Percentiles rank a stretch among this genome's conserved stretches.
Conservation (phyloP, 768 basidiomycete species). For the Pleurotus platypus region DNA sequence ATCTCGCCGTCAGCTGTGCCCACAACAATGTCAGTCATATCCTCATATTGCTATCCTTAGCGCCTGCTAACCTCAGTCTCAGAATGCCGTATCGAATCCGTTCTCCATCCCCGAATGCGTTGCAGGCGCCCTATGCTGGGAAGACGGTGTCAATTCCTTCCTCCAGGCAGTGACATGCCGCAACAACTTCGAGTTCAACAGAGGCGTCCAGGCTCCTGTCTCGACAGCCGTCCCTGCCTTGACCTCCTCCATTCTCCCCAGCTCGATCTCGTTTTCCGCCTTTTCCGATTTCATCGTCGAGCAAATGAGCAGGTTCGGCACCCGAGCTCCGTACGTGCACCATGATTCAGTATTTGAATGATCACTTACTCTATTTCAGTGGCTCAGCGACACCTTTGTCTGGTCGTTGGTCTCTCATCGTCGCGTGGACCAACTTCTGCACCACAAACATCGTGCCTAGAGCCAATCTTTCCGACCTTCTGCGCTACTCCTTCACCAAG, state of each 20-base stretch:
- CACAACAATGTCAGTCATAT: constrained; percentile 2
- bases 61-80: not conserved
- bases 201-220: not conserved
- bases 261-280: constrained; percentile 8
- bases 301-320: not conserved
- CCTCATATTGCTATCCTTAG: not conserved
- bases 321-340: no score
- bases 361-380: not conserved
- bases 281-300: constrained; percentile 11
- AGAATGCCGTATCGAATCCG: constrained; percentile 11
- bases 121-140: constrained; percentile 12
- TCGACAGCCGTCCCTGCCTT: constrained; percentile 8
- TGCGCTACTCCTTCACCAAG: constrained; percentile 8
- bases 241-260: constrained; percentile 6
- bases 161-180: constrained; percentile 10
- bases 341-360: no score
- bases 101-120: constrained; percentile 10
- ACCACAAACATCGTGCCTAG: constrained; percentile 7
- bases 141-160: constrained; percentile 12
- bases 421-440: constrained; percentile 14
- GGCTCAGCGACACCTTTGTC: not conserved
- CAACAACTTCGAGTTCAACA: constrained; percentile 9
- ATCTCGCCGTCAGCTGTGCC: constrained; percentile 10
- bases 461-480: constrained; percentile 11
- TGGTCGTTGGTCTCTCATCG: constrained; percentile 8